Base-by-base conservation (phyloP, 371 early-diverging fungal species). In the Apophysomyces variabilis region DNA sequence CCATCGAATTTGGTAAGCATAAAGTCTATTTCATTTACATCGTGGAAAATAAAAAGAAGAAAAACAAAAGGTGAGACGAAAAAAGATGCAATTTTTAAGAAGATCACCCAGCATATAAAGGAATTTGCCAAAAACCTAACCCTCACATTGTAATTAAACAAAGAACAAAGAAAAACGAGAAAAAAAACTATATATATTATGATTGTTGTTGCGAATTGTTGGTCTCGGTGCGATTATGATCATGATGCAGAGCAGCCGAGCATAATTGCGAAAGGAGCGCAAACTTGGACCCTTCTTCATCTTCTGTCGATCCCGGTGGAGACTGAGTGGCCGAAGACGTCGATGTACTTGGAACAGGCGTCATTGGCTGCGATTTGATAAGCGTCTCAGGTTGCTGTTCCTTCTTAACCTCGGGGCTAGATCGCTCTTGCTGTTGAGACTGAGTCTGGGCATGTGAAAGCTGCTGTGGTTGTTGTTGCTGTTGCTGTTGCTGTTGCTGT, bases 261-360 rank as follows among this genome's bases (percentile, higher is more conserved):
- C 80, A 83, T 5, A 83, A 70, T 61, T 83, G 77, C 37, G 77
- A 69, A n/a, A 83, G 70, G 9, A 78, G 74, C 44, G 73, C 70
- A 46, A 70, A 74, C 43, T 72, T 75, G 12, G 69, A 66, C 4
- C 72, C 69, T 62, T 80, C 77, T 45, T 77, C 78, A 45, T 77
- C 77, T 32, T 68, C 73, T 16, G 65, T 61, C 11, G 66, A 39
- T 43, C 67, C 77, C 43, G 76, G 69, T n/a, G 82, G 77, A 1
- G 81, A 74, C 5, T 76, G 70, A 16, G 69, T 62, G 44, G 60
- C 70, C 54, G 82, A 73, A 14, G 79, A 78, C n/a, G 73, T 77
- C 9, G 77, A 72, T 18, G 77, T 69, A 61, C 77, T 77, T 16
- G 82, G 76, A 3, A 74, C 68, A n/a, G 76, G 76, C 39, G 83